Evolutionary conservation across 805 yeast genomes (phyloP).

Genomic region (Lipomyces yamadae): DNA sequence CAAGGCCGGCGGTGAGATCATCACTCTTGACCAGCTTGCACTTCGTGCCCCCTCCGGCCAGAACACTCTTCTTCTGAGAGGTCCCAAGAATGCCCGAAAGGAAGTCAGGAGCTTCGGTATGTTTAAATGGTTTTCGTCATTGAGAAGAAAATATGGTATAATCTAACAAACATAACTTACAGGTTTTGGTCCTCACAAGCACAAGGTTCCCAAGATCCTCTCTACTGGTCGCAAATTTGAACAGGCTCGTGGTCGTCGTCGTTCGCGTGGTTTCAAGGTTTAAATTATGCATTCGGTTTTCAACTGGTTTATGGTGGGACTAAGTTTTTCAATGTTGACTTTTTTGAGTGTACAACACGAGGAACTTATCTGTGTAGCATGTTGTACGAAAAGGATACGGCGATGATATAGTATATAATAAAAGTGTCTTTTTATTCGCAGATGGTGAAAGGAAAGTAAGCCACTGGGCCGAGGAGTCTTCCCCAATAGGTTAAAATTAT

Average conservation of each 20-base stretch:
- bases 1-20: slow-evolving; percentile 99
- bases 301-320: slow-evolving; percentile 10
- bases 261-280: slow-evolving; percentile 99
- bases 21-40: slow-evolving; percentile 99
- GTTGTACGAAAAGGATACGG: slow-evolving; percentile 1
- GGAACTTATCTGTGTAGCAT: not conserved
- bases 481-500: not conserved
- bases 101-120: slow-evolving; percentile 96
- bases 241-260: slow-evolving; percentile 99
- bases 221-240: slow-evolving; percentile 99
- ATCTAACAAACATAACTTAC: not conserved
- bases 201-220: slow-evolving; percentile 97
- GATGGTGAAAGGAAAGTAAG: not conserved
- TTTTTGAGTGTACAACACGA: slow-evolving; percentile 5
- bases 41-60: slow-evolving; percentile 99
- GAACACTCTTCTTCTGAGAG: slow-evolving; percentile 97
- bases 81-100: slow-evolving; percentile 99
- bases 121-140: not conserved
- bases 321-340: not conserved
- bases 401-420: slow-evolving; percentile 6
- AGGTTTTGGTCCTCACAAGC: slow-evolving; percentile 98
- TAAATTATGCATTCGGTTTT: slow-evolving; percentile 51
- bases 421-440: not conserved
- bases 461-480: not conserved
- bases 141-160: not conserved